Evolutionary conservation across 2,329 filamentous ascomycete genomes (phyloP).

Genomic region (Epichloe bromicola): DNA sequence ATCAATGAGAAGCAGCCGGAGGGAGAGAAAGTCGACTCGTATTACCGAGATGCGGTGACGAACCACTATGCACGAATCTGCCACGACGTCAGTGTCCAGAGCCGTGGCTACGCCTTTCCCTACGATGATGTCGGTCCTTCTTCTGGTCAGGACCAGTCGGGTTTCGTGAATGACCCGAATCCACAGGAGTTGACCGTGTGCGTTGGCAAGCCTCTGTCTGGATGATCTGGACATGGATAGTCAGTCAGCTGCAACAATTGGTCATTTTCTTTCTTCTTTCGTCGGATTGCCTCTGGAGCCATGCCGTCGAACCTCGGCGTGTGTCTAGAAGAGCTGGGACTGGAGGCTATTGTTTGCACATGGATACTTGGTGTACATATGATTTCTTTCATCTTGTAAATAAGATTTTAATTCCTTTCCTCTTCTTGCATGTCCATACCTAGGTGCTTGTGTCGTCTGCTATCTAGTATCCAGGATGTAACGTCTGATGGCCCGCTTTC

Average conservation of each 20-base stretch:
- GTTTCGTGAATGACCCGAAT: constrained; percentile 43
- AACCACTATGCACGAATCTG: constrained; percentile 57
- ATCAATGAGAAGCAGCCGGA: constrained; percentile 37
- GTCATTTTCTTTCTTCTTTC: neutral
- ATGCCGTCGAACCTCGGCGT: neutral
- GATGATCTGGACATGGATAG: neutral
- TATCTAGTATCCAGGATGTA: neutral
- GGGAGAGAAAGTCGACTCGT: constrained; percentile 32
- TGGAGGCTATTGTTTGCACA: neutral
- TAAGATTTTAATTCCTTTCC: too few relatives aligned
- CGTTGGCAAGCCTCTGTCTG: constrained; percentile 30
- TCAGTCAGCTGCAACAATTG: neutral
- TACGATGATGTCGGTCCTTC: constrained; percentile 54
- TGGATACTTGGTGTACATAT: neutral
- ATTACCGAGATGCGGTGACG: constrained; percentile 41
- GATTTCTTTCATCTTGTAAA: neutral
- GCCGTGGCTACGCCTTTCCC: constrained; percentile 55
- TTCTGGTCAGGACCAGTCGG: constrained; percentile 46
- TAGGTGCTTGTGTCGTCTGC: neutral
- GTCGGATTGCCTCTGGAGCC: neutral
- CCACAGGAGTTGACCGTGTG: constrained; percentile 43
- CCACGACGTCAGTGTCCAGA: constrained; percentile 45
- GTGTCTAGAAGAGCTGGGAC: neutral
- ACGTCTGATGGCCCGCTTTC: neutral
- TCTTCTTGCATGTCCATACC: too few relatives aligned